Evolutionary conservation across 148 eudicot species (phyloP).

Genomic region (Rhododendron kiyosumense): DNA sequence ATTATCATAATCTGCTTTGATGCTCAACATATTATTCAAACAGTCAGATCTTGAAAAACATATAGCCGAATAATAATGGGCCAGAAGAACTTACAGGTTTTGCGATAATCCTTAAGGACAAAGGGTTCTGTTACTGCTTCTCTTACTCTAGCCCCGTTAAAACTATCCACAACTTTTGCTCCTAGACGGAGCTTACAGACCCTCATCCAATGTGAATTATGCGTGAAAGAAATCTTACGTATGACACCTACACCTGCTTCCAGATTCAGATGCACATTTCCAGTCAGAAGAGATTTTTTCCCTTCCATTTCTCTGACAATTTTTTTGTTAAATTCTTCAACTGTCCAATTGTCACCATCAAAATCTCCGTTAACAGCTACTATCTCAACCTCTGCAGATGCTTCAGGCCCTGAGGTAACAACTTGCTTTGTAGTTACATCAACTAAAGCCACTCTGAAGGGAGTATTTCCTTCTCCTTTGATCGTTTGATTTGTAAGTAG

Average conservation of each 20-base stretch:
- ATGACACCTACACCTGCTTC: slow-evolving; percentile 20
- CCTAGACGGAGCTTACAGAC: slow-evolving; percentile 16
- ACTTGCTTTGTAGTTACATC: slow-evolving; percentile 17
- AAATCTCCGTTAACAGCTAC: slow-evolving; percentile 20
- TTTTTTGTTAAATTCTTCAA: slow-evolving; percentile 21
- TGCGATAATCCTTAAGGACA: slow-evolving; percentile 21
- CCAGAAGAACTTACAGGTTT: background rate
- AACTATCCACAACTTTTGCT: slow-evolving; percentile 19
- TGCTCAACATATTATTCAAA: background rate
- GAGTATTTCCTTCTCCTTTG: slow-evolving; percentile 15
- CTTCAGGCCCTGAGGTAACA: slow-evolving; percentile 11
- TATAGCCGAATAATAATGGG: background rate
- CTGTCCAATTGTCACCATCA: slow-evolving; percentile 10
- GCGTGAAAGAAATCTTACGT: slow-evolving; percentile 17
- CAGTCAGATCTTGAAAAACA: background rate
- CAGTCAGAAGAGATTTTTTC: slow-evolving; percentile 21
- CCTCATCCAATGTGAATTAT: slow-evolving; percentile 18
- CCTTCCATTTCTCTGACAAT: slow-evolving; percentile 19
- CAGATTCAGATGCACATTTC: slow-evolving; percentile 13
- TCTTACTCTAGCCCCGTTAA: slow-evolving; percentile 12
- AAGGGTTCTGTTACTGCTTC: slow-evolving; percentile 30
- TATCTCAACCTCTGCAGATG: slow-evolving; percentile 25
- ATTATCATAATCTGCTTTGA: background rate
- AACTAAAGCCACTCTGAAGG: slow-evolving; percentile 21
- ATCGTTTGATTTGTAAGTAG: slow-evolving; percentile 20